These are phyloP conservation scores for Rhodotorula toruloides DNA, from an alignment of 768 basidiomycete species.

Conservation along the genomic window DNA sequence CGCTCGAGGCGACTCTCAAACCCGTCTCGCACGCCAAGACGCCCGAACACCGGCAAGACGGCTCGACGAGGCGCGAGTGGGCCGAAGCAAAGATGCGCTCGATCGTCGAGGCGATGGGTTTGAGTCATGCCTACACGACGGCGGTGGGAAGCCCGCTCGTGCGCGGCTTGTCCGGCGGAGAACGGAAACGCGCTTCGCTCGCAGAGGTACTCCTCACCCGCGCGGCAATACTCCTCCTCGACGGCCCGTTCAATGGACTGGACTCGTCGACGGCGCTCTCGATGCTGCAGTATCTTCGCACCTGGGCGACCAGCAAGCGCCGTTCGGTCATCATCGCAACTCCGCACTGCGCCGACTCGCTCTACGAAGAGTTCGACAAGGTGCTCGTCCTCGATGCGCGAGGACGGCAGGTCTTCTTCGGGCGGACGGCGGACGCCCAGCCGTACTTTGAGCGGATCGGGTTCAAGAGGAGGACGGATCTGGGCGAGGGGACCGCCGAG, in stretches of 20 bases:
- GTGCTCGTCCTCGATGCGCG: conserved; percentile 72
- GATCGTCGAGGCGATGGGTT: conserved; percentile 65
- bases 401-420: conserved; percentile 69
- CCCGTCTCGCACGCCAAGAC: conserved; percentile 54
- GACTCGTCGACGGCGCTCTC: conserved; percentile 77
- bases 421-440: conserved; percentile 60
- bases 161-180: conserved; percentile 53
- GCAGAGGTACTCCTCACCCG: conserved; percentile 49
- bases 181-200: conserved; percentile 52
- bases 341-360: conserved; percentile 64
- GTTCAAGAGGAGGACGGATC: conserved; percentile 41
- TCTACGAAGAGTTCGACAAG: conserved; percentile 65
- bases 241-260: conserved; percentile 68
- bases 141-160: conserved; percentile 73
- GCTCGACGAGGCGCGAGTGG: conserved; percentile 43
- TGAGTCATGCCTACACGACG: conserved; percentile 64
- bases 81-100: conserved; percentile 46
- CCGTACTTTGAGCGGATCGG: conserved; percentile 60
- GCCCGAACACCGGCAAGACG: conserved; percentile 47
- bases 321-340: conserved; percentile 44
- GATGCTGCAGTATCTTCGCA: conserved; percentile 66
- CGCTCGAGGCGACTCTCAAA: conserved; percentile 51
- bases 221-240: conserved; percentile 47
- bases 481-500: conserved; percentile 43
- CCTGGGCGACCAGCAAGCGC: conserved; percentile 67